Conservation (phyloP, 2,329 filamentous ascomycete species). For the Penicillium capsulatum region DNA sequence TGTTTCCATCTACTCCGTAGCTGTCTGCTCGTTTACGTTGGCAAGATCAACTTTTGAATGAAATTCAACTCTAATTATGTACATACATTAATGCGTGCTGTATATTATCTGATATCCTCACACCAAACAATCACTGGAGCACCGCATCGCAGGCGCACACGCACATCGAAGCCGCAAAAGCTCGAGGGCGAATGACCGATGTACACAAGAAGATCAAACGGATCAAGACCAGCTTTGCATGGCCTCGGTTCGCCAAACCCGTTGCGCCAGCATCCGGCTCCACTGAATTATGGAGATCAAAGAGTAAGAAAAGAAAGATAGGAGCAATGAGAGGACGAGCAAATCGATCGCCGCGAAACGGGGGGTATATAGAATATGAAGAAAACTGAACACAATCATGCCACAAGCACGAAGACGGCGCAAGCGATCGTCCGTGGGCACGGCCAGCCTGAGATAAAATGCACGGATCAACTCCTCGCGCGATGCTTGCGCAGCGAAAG, state of each 20-base stretch:
- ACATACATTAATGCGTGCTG: conserved; percentile 31
- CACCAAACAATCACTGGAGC: conserved; percentile 7
- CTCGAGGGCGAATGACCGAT: conserved; percentile 6
- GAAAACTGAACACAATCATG: conserved; percentile 19
- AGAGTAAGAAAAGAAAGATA: not conserved
- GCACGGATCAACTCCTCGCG: conserved; percentile 10
- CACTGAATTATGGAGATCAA: conserved; percentile 12
- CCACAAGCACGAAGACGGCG: conserved; percentile 5
- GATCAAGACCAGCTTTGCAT: conserved; percentile 11
- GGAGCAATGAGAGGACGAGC: conserved; percentile 17
- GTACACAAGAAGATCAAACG: conserved; percentile 21
- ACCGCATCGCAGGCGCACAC: conserved; percentile 3
- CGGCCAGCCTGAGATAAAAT: conserved; percentile 16
- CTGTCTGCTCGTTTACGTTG: too few relatives aligned
- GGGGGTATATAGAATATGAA: conserved; percentile 33
- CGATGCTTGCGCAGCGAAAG: conserved; percentile 14
- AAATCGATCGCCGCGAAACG: conserved; percentile 24
- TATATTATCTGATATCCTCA: conserved; percentile 19
- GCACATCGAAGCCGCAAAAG: conserved; percentile 2
- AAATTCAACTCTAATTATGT: conserved; percentile 27
- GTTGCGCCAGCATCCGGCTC: conserved; percentile 23
- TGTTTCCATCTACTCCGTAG: too few relatives aligned
- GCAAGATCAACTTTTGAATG: conserved; percentile 16
- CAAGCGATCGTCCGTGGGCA: not conserved
- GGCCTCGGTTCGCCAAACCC: conserved; percentile 11